These are phyloP conservation scores for Fusarium sarcochroum DNA, from an alignment of 2,329 filamentous ascomycete genomes.

Conservation along the genomic window DNA sequence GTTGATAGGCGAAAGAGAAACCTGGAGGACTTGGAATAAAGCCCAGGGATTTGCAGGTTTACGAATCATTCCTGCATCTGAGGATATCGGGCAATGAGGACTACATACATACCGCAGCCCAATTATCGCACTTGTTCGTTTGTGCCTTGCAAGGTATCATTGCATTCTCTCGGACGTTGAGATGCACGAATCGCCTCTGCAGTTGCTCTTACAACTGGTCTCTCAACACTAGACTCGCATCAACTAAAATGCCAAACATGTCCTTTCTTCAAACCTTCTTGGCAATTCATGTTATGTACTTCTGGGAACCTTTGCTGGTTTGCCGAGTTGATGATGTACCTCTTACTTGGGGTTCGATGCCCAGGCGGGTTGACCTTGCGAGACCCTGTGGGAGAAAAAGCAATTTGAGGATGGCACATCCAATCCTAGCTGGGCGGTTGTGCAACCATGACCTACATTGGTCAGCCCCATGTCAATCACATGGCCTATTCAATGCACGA, in stretches of 20 bases:
- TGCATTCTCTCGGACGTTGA: constrained; percentile 28
- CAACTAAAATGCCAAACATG: constrained; percentile 23
- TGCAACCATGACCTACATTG: constrained; percentile 45
- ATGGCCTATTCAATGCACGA: constrained; percentile 45
- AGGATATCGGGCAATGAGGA: constrained; percentile 20
- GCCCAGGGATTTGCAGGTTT: constrained; percentile 22
- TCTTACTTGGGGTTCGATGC: constrained; percentile 36
- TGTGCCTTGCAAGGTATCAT: constrained; percentile 22
- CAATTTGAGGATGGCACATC: constrained; percentile 42
- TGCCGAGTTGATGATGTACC: constrained; percentile 37
- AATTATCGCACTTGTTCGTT: constrained; percentile 23
- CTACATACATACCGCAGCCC: constrained; percentile 27
- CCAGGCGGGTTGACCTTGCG: constrained; percentile 32
- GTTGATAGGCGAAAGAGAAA: constrained; percentile 21
- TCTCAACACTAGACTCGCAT: constrained; percentile 18
- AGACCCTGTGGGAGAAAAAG: constrained; percentile 37
- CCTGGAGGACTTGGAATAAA: constrained; percentile 6
- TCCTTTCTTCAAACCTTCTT: constrained; percentile 23
- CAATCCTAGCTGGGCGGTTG: constrained; percentile 41
- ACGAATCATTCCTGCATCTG: constrained; percentile 25
- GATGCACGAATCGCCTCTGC: constrained; percentile 10
- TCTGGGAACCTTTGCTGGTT: constrained; percentile 32
- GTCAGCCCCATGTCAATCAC: constrained; percentile 47
- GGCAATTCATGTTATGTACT: constrained; percentile 33
- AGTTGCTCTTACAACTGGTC: constrained; percentile 12